A percentile compares a stretch with the other conserved stretches of the same genome.
phyloP scores from a whole-genome alignment of 352 stramenopile genomes.

The Phytophthora fragariaefolia region DNA sequence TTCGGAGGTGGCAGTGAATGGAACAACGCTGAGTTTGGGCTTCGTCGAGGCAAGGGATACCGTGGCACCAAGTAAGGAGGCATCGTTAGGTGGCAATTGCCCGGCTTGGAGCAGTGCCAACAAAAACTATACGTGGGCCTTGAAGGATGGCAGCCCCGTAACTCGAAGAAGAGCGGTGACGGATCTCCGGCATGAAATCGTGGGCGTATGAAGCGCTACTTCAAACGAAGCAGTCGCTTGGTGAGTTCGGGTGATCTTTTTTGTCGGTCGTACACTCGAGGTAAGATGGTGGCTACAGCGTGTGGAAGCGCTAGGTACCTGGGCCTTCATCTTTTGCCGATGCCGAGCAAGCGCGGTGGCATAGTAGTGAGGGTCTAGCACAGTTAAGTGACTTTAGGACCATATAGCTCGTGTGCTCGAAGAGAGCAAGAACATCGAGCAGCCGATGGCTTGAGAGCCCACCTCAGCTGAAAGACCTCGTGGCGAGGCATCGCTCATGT shows the following conservation, averaged over 20 bases:
- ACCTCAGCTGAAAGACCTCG: neutral
- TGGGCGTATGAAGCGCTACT: neutral
- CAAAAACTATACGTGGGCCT: too few species aligned
- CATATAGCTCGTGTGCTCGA: constrained; percentile 1
- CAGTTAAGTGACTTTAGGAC: neutral
- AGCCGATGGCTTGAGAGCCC: neutral
- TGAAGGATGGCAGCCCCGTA: too few species aligned
- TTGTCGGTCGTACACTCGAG: neutral
- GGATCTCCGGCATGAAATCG: neutral
- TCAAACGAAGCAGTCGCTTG: neutral
- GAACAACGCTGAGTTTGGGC: constrained; percentile 87
- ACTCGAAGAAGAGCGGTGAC: neutral
- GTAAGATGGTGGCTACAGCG: neutral
- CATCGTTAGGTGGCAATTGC: neutral
- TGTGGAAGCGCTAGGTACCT: neutral
- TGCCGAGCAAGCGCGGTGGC: neutral
- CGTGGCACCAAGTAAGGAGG: constrained; percentile 59
- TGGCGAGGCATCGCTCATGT: neutral
- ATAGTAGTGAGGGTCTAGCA: constrained; percentile 1
- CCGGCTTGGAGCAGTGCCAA: too few species aligned
- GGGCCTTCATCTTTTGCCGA: neutral
- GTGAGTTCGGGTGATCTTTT: neutral
- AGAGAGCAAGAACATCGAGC: neutral
- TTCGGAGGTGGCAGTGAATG: constrained; percentile 77
- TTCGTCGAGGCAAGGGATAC: constrained; percentile 72